Conservation (phyloP, 345 rosid genomes). For the Melaleuca alternifolia region DNA sequence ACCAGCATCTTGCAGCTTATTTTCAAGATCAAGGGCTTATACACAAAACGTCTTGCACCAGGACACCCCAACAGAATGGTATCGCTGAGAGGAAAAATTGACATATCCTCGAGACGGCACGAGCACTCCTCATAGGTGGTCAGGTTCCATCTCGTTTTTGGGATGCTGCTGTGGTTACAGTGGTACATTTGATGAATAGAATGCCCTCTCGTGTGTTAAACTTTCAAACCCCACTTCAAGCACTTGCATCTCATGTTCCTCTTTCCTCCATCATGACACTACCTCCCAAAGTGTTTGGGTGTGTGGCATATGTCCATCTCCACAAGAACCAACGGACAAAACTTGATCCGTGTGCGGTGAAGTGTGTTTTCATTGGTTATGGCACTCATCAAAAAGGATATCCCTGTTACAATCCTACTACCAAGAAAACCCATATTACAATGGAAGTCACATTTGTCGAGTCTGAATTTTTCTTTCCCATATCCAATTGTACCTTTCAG, state of each 20-base stretch:
- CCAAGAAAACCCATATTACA: background rate
- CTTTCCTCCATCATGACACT: background rate
- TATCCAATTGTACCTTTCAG: background rate
- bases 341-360: too few species aligned
- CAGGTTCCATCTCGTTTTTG: background rate
- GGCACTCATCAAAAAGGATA: too few species aligned
- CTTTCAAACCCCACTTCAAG: too few species aligned
- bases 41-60: background rate
- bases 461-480: background rate
- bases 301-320: too few species aligned
- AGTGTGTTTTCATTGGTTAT: too few species aligned
- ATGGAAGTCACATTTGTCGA: background rate
- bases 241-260: background rate
- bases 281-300: too few species aligned
- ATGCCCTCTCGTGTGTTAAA: background rate
- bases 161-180: background rate
- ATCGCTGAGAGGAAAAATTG: background rate
- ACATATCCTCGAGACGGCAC: background rate
- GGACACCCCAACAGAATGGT: background rate
- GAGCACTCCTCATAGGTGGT: background rate
- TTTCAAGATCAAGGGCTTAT: background rate
- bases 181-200: background rate
- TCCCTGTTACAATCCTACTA: background rate
- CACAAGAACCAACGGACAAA: too few species aligned
- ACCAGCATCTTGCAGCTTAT: background rate